Base-by-base conservation (phyloP, 2,329 filamentous ascomycete genomes). In the Fusarium virguliforme region DNA sequence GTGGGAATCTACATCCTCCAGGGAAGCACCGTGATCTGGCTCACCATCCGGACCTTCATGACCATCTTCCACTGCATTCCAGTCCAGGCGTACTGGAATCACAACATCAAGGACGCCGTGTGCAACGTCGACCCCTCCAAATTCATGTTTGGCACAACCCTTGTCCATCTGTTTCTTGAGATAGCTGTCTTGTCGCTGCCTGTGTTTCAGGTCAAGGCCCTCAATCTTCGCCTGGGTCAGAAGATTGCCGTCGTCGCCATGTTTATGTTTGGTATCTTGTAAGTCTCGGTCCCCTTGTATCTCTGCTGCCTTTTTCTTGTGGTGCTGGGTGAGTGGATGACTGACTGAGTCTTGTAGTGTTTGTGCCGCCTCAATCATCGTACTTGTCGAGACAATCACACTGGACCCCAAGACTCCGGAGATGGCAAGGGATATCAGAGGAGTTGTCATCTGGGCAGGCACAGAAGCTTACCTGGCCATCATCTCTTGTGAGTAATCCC, bases 231-330 rank as follows among this genome's bases (percentile, higher is more conserved):
- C 1, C 18, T 22, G 1, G 67, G 67, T 1, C 67, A 70, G 28
- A 70, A 70, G 67, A 50, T 70, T 30, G 67, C 67, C 35, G 67
- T 70, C 18, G 58, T 70, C 6, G 67, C 67, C 13, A 48, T 70
- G 54, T 70, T 70, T 12, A 70, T 70, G 67, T 70, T 70, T 60
- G 67, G 67, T 70, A 70, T 70, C 59, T 70, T 70, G 67, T 70
- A 35, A 15, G 67, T 63, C 34, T 18, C 46, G n/a, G 1, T 35
- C 7, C 10, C 4, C 10, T 3, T 32, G 26, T 18, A 12, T 32
- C 24, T 32, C 48, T 10, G 8, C 8, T 9, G 6, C 12, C 18
- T 22, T 24, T 13, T 28, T 10, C 6, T 13, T 43, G 4, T 7
- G 6, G 22, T 12, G 15, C 8, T 15, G 3, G 6, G 1, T 30